These are phyloP conservation scores for Naematelia aurantialba DNA, from an alignment of 768 basidiomycete species.

Conservation along the genomic window DNA sequence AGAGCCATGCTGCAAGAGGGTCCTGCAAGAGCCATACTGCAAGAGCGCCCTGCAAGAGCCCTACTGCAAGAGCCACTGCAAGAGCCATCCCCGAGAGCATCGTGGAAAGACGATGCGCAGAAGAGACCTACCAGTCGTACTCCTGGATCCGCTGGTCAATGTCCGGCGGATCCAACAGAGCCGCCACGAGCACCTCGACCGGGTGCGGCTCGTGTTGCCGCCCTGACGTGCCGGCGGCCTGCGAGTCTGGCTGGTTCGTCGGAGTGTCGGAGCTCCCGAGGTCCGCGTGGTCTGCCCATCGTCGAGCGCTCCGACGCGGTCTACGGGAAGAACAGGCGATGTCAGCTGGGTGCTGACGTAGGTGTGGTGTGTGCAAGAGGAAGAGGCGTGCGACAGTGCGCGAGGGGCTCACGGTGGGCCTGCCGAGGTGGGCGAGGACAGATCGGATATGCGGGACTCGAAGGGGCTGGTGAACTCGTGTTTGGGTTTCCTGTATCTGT, in stretches of 20 bases:
- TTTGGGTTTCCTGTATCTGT: slow-evolving; percentile 25
- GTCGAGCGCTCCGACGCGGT: slow-evolving; percentile 16
- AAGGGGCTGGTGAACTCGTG: slow-evolving; percentile 40
- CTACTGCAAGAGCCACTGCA: too few species aligned
- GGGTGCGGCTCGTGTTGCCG: slow-evolving; percentile 50
- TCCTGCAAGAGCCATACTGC: too few species aligned
- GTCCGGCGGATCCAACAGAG: slow-evolving; percentile 50
- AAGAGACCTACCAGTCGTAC: slow-evolving; percentile 39
- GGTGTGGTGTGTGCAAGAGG: background rate
- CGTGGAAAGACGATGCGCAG: slow-evolving; percentile 5
- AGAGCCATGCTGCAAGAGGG: too few species aligned
- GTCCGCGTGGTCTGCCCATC: slow-evolving; percentile 17
- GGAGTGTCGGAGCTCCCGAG: background rate
- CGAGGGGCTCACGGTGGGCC: slow-evolving; percentile 10
- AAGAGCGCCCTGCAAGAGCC: too few species aligned
- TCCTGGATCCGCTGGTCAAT: slow-evolving; percentile 35
- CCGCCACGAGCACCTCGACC: slow-evolving; percentile 60
- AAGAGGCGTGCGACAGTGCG: too few species aligned
- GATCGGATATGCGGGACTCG: slow-evolving; percentile 33
- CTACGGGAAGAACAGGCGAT: slow-evolving; percentile 4
- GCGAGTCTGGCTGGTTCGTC: slow-evolving; percentile 3
- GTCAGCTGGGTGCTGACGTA: too few species aligned
- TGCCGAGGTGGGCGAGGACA: slow-evolving; percentile 15
- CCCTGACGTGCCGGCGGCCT: slow-evolving; percentile 31
- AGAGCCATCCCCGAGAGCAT: slow-evolving; percentile 3